phyloP scores from a whole-genome alignment of 208 protist species.

The Crithidia fasciculata region DNA sequence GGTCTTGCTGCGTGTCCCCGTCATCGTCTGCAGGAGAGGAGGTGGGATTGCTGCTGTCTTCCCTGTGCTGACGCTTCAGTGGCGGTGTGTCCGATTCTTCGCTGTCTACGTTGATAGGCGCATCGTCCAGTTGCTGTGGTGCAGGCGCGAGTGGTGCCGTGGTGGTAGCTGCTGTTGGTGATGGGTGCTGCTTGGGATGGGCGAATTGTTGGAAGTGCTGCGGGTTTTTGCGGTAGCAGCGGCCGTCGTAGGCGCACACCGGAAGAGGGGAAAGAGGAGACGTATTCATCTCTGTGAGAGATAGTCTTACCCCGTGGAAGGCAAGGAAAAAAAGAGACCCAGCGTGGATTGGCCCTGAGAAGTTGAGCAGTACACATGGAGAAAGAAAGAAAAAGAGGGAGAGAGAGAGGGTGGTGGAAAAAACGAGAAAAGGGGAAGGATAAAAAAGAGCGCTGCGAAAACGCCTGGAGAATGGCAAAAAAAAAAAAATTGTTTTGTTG shows the following conservation, averaged over 20 bases:
- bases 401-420: no score
- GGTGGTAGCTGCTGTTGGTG: neutral
- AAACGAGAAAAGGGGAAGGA: no score
- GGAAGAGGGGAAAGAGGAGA: neutral
- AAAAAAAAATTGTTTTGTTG: no score
- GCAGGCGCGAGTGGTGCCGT: neutral
- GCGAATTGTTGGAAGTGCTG: constrained; percentile 34
- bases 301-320: no score
- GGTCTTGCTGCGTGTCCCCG: no score
- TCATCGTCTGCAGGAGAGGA: no score
- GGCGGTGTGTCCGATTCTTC: neutral
- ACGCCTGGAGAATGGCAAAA: no score
- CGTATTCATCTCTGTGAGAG: neutral
- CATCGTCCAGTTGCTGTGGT: no score
- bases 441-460: no score
- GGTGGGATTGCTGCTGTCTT: neutral
- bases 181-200: constrained; percentile 36
- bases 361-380: neutral
- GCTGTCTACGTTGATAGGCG: neutral
- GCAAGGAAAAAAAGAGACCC: no score
- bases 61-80: neutral
- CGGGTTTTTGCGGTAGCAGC: constrained; percentile 50
- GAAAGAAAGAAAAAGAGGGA: neutral
- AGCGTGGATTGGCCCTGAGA: no score
- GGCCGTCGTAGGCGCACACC: constrained; percentile 42